Conservation (phyloP, 164 flowering plant species). For the Sedum album region DNA sequence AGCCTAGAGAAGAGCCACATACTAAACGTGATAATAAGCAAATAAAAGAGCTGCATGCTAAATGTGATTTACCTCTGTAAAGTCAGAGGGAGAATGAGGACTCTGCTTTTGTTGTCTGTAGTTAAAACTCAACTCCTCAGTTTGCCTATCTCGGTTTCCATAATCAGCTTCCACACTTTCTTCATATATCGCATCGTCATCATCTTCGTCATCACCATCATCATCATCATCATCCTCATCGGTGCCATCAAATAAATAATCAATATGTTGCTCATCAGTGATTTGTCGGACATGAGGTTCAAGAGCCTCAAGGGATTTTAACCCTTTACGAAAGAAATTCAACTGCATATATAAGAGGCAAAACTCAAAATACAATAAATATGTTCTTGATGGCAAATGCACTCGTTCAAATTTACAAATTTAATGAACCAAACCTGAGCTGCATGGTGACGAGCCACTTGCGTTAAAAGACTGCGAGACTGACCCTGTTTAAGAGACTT, state of each 20-base stretch:
- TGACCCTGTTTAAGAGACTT: conserved; percentile 92
- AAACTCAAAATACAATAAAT: neutral
- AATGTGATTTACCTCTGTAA: conserved; percentile 57
- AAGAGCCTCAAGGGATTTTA: conserved; percentile 72
- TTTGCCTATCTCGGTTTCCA: conserved; percentile 34
- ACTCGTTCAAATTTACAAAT: conserved; percentile 1
- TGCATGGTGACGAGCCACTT: conserved; percentile 95
- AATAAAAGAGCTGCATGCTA: neutral
- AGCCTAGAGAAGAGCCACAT: neutral
- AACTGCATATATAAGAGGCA: conserved; percentile 36
- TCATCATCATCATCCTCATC: no score
- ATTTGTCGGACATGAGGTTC: conserved; percentile 64
- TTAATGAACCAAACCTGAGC: conserved; percentile 65
- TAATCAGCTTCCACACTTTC: conserved; percentile 28
- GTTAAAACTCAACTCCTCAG: conserved; percentile 76
- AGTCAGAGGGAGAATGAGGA: conserved; percentile 35
- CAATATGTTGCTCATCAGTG: conserved; percentile 72
- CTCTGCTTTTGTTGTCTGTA: conserved; percentile 38
- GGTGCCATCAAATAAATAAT: conserved; percentile 75
- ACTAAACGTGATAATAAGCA: neutral
- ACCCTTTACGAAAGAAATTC: conserved; percentile 68
- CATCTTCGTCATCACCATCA: conserved; percentile 24
- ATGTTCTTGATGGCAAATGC: neutral
- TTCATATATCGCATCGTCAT: conserved; percentile 27
- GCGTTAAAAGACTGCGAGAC: conserved; percentile 82